Evolutionary conservation across 1,139 yeast species (phyloP), one percentile per base, ranked within the genome.

Genomic region (Candida buenavistaensis): DNA sequence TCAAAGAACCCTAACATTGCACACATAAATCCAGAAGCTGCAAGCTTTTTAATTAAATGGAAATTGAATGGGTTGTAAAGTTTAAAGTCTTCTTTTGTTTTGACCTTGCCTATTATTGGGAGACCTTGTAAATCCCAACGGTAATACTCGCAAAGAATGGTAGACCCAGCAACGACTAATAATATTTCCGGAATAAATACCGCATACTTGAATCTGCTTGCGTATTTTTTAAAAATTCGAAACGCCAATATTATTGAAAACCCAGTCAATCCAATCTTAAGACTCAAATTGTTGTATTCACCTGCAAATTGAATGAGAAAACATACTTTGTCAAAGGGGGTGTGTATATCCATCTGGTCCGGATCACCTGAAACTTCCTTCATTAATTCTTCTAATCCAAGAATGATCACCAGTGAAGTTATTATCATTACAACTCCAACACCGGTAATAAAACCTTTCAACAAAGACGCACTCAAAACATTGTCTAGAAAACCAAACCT

Each of bases 1-100:
- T 92, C 97, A 50, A 92, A 87, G 50, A 92, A 87, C 0, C 98
- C 98, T 26, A 92, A 64, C 58, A 89, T 78, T 1, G 97, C 95
- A 44, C 89, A 81, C 41, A 85, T 72, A 41, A 89, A 80, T 0
- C 87, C 80, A 0, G 82, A 69, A 3, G 80, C 65, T 40, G 77
- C 67, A 27, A 82, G 57, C 15, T 58, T 54, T 35, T 61, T 66
- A 50, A 71, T 67, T 39, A 67, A 57, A 3, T 57, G 54, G 1
- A 49, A 28, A 4, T 62, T 40, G 14, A 68, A 36, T 1, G 75
- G 75, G 35, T 70, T 70, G 36, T 57, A 61, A 3, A 68, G 31
- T 17, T 45, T 43, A 12, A 60, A 38, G 0, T 41, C 41, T 5
- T 51, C 51, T 25, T 55, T 64, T 14, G 51, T 52, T 21, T 68